Evolutionary conservation across 495 filamentous ascomycete species (phyloP).

Genomic region (Recurvomyces mirabilis): DNA sequence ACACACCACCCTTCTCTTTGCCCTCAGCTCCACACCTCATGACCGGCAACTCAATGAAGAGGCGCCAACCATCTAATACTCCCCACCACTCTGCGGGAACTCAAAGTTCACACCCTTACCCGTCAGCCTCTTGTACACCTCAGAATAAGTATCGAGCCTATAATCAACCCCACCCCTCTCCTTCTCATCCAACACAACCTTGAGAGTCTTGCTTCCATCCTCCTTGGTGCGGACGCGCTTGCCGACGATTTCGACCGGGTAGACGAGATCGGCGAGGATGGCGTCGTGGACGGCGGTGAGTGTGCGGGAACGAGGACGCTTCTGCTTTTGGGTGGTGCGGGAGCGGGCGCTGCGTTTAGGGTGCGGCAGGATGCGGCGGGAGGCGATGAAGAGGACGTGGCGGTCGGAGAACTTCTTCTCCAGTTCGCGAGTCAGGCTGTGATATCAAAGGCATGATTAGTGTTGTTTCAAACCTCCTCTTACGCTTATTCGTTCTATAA

Average conservation of each 20-base stretch:
- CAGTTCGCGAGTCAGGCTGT: slow-evolving; percentile 94
- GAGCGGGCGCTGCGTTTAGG: slow-evolving; percentile 92
- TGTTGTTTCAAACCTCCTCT: no score
- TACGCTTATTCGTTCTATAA: not conserved
- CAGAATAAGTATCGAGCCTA: slow-evolving; percentile 95
- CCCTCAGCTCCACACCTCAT: no score
- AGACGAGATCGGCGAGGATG: slow-evolving; percentile 92
- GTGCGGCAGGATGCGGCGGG: slow-evolving; percentile 94
- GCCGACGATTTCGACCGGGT: slow-evolving; percentile 98
- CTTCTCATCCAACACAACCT: slow-evolving; percentile 99
- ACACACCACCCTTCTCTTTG: no score
- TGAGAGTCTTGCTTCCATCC: slow-evolving; percentile 92
- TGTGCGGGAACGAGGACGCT: slow-evolving; percentile 93
- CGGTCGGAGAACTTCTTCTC: slow-evolving; percentile 99
- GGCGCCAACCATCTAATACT: slow-evolving; percentile 75
- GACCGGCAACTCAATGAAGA: no score
- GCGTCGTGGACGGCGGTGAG: slow-evolving; percentile 96
- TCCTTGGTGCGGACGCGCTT: slow-evolving; percentile 94
- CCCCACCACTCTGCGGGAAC: slow-evolving; percentile 77
- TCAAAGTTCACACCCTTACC: slow-evolving; percentile 91
- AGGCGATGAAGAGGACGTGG: slow-evolving; percentile 96
- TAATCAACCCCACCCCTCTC: slow-evolving; percentile 97
- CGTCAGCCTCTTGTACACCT: slow-evolving; percentile 93
- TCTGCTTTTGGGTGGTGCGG: slow-evolving; percentile 89
- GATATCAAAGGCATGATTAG: not conserved